Evolutionary conservation across 1,284 basidiomycete genomes (phyloP), one percentile per base, ranked within the genome.

Genomic region (Sparassis latifolia): DNA sequence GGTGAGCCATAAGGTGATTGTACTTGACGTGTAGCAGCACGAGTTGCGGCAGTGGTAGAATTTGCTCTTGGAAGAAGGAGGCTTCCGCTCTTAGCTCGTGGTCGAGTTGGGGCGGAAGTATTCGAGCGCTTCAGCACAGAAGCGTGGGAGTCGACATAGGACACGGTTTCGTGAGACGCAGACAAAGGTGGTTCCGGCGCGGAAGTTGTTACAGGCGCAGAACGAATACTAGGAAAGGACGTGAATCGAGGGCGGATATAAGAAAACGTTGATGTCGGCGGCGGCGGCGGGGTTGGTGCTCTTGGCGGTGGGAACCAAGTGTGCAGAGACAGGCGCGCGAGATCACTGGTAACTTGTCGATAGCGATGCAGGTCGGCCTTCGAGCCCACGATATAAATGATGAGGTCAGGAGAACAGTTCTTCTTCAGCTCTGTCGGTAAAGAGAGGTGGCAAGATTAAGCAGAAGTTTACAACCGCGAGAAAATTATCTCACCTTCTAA

Each of bases 301-400:
- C 70, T 72, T 32, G 86, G 82, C 51, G 87, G 86, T 10, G 90
- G 89, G 58, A 90, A 91, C 84, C 89, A 89, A 47, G 82, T 86
- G 57, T 88, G 84, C 33, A 91, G 70, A n/a, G 84, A 84, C 53
- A 86, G 74, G 10, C 89, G 82, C 44, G 90, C 92, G 53, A 86
- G 78, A 66, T 91, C 89, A 44, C 85, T 72, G 6, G 88, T 85
- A 52, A 94, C 86, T 62, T 87, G 82, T 47, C 86, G 79, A 50
- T 80, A 72, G 27, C 73, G 70, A 50, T 79, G 69, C 49, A 95
- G 75, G 73, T 95, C 92, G 57, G 86, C 83, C 69, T 96, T 96
- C 53, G 92, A 82, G 53, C 92, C 92, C 56, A 95, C 92, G 57
- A 96, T 90, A 69, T 92, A 92, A 60, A 95, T 92, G 64, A 95